These are phyloP conservation scores for Acmispon strigosus DNA, from an alignment of 306 rosid genomes.

Conservation along the genomic window DNA sequence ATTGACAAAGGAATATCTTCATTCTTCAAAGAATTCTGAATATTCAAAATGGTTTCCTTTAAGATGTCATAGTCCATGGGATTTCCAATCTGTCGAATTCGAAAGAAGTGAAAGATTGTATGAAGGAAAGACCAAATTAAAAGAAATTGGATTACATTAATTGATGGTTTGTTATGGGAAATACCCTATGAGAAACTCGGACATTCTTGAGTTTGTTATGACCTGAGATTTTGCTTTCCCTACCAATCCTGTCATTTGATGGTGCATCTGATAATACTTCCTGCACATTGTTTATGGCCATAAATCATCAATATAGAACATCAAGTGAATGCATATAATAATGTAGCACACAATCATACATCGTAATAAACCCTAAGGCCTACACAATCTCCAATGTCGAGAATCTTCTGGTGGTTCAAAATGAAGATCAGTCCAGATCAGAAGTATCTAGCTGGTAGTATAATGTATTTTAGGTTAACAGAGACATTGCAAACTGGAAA, in stretches of 20 bases:
- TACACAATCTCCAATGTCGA: not conserved
- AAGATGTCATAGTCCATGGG: constrained; percentile 82
- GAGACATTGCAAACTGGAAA: not conserved
- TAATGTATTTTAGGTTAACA: constrained; percentile 3
- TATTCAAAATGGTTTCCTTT: constrained; percentile 57
- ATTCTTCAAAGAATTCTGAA: constrained; percentile 49
- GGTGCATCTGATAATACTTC: constrained; percentile 75
- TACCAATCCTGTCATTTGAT: constrained; percentile 50
- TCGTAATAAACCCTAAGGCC: constrained; percentile 3
- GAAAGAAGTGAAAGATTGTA: constrained; percentile 8
- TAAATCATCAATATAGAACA: constrained; percentile 18
- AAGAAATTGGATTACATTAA: constrained; percentile 14
- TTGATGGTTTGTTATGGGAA: constrained; percentile 10
- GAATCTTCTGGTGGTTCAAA: constrained; percentile 6
- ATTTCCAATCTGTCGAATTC: constrained; percentile 61
- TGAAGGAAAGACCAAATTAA: constrained; percentile 8
- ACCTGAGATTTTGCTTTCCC: constrained; percentile 34
- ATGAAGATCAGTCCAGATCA: not conserved
- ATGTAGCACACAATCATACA: not conserved
- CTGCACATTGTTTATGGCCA: constrained; percentile 40
- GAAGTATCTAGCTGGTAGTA: constrained; percentile 10
- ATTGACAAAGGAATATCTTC: constrained; percentile 61
- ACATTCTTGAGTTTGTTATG: constrained; percentile 54
- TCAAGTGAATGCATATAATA: constrained; percentile 18
- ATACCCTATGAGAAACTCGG: constrained; percentile 82